Percentiles rank a stretch among this genome's conserved stretches.
phyloP scores from a whole-genome alignment of 2,329 filamentous ascomycete species.

The Cryphonectria radicalis region DNA sequence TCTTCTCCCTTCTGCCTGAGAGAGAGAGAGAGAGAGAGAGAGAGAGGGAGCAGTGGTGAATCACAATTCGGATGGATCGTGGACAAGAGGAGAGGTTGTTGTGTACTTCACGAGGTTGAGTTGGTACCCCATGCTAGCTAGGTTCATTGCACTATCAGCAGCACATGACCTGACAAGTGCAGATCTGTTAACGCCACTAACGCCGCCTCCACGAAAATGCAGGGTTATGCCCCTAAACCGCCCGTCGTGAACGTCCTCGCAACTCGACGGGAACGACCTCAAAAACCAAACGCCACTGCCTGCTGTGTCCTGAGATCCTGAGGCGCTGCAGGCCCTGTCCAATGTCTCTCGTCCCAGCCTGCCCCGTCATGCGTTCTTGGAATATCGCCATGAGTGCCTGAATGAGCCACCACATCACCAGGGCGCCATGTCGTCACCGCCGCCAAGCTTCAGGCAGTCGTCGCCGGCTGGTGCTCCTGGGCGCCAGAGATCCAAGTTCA shows the following conservation, averaged over 20 bases:
- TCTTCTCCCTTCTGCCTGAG: neutral
- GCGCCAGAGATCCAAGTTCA: conserved; percentile 70
- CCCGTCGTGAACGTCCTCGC: neutral
- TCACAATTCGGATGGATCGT: neutral
- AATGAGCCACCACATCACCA: neutral
- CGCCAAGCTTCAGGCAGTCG: conserved; percentile 39
- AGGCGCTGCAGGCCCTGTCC: neutral
- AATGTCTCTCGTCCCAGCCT: neutral
- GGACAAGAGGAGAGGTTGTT: neutral
- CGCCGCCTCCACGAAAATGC: neutral
- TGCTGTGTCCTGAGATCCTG: neutral
- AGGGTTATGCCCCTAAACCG: neutral
- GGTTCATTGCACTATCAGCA: neutral
- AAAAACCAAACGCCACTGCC: neutral
- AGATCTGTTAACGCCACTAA: neutral
- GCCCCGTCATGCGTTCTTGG: neutral
- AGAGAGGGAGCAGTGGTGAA: neutral
- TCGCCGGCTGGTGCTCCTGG: conserved; percentile 41
- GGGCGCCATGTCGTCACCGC: conserved; percentile 38
- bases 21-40: too few relatives aligned
- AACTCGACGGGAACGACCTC: neutral
- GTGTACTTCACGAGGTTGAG: neutral
- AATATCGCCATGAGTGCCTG: neutral
- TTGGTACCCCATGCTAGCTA: neutral
- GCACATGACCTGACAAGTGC: neutral